Evolutionary conservation across 1,284 basidiomycete genomes (phyloP), one percentile per base, ranked within the genome.

Genomic region (Puccinia polysora): DNA sequence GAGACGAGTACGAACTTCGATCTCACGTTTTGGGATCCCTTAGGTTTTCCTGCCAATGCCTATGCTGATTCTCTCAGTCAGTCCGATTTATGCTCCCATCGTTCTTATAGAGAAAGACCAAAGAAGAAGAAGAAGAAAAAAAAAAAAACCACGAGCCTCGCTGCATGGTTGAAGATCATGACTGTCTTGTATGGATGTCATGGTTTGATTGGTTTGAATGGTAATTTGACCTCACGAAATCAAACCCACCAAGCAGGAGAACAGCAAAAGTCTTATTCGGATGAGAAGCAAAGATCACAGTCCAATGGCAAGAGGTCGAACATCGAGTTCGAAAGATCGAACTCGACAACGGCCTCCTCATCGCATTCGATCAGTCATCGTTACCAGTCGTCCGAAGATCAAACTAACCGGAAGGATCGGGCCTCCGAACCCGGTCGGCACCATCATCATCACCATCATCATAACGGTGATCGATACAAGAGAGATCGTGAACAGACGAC

Each of bases 1-100:
- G 95, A 98, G 80, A 85, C 87, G 12, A 83, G 85, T 14, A 88
- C 88, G 0, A 89, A 90, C 75, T 93, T 93, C 77, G 87, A 89
- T 0, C 81, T 80, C 52, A 81, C 82, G 23, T 78, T 88, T 2
- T 90, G 89, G 90, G 83, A 88, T 77, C 86, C 87, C 4, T 78
- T 81, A 8, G 69, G 65, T 7, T 59, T 69, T 47, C 65, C 65
- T 0, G 4, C 12, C 30, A 20, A 23, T 15, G 65, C 65, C n/a
- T 50, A 47, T 18, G 53, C 65, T n/a, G 65, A 69, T 20, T 45
- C 65, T 4, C 25, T 69, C 5, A 36, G 65, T 69, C 15, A 1
- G 40, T 67, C 14, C 15, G 10, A 59, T 20, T 8, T 34, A 18
- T 20, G 23, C 18, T 20, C 34, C 38, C 30, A 6, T 7, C 23